These are phyloP conservation scores for Schizothecium vesticola DNA, from an alignment of 495 filamentous ascomycete genomes.

Conservation along the genomic window DNA sequence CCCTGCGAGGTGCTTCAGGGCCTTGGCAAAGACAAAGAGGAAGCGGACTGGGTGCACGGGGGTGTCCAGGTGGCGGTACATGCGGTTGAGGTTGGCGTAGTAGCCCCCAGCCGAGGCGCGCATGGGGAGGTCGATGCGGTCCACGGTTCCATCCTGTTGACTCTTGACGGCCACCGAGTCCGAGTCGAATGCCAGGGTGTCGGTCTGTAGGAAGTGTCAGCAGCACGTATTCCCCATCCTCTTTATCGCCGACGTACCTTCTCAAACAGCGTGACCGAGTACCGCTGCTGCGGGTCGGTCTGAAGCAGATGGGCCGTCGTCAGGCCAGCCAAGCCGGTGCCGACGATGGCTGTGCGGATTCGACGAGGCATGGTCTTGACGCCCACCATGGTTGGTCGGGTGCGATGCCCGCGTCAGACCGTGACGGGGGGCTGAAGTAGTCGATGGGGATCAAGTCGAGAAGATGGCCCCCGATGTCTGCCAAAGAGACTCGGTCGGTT, in stretches of 20 bases:
- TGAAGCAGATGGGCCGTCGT: constrained; percentile 46
- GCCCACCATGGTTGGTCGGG: background rate
- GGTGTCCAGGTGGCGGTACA: constrained; percentile 51
- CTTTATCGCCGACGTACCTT: constrained; percentile 30
- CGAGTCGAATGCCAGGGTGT: constrained; percentile 36
- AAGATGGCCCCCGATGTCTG: background rate
- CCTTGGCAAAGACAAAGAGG: constrained; percentile 36
- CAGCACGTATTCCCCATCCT: background rate
- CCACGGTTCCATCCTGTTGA: constrained; percentile 3
- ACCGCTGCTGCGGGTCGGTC: constrained; percentile 39
- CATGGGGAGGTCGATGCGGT: constrained; percentile 54
- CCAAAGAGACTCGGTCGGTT: background rate
- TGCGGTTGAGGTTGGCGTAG: constrained; percentile 47
- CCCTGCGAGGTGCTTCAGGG: background rate
- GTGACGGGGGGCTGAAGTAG: background rate
- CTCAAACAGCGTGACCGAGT: constrained; percentile 46
- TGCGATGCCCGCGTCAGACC: background rate
- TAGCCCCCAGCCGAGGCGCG: constrained; percentile 51
- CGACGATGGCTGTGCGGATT: constrained; percentile 38
- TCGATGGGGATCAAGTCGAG: background rate
- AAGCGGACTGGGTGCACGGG: constrained; percentile 42
- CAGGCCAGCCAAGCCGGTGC: constrained; percentile 53
- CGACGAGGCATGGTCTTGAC: background rate
- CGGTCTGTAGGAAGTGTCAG: constrained; percentile 30
- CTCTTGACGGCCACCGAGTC: constrained; percentile 33